A percentile compares a stretch with the other conserved stretches of the same genome.
Conservation (phyloP, 2,329 filamentous ascomycete species). For the Fusarium sp. region DNA sequence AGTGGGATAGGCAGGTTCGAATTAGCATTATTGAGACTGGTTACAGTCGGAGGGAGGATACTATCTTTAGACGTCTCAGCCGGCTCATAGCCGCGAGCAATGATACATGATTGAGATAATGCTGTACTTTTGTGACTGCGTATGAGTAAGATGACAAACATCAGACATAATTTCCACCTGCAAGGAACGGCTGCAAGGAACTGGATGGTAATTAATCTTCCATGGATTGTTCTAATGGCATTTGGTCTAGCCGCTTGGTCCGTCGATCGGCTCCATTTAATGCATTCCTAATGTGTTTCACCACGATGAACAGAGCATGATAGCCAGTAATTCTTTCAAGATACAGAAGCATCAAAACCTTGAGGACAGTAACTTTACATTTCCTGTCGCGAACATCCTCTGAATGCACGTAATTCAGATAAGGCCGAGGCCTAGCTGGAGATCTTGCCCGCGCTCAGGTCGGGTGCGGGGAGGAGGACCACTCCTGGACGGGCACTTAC, state of each 20-base stretch:
- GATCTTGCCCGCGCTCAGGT: slow-evolving; percentile 12
- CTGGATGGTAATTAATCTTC: slow-evolving; percentile 3
- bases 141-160: neutral
- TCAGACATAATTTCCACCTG: slow-evolving; percentile 4
- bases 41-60: slow-evolving; percentile 15
- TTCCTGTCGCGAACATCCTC: neutral
- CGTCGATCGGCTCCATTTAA: slow-evolving; percentile 5
- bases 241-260: slow-evolving; percentile 11
- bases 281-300: slow-evolving; percentile 20
- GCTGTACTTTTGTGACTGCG: neutral
- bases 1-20: slow-evolving; percentile 25
- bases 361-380: neutral
- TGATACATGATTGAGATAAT: slow-evolving; percentile 6
- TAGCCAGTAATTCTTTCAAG: neutral
- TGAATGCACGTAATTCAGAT: slow-evolving; percentile 6
- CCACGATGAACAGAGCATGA: neutral
- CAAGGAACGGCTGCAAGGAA: slow-evolving; percentile 2
- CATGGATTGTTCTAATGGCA: neutral
- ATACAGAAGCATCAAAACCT: neutral
- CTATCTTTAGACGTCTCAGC: slow-evolving; percentile 33
- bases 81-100: slow-evolving; percentile 14
- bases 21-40: slow-evolving; percentile 19
- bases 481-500: slow-evolving; percentile 22
- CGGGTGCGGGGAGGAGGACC: slow-evolving; percentile 30
- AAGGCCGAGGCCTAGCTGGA: slow-evolving; percentile 21